Conservation (phyloP, 768 basidiomycete species). For the Exidia glandulosa region DNA sequence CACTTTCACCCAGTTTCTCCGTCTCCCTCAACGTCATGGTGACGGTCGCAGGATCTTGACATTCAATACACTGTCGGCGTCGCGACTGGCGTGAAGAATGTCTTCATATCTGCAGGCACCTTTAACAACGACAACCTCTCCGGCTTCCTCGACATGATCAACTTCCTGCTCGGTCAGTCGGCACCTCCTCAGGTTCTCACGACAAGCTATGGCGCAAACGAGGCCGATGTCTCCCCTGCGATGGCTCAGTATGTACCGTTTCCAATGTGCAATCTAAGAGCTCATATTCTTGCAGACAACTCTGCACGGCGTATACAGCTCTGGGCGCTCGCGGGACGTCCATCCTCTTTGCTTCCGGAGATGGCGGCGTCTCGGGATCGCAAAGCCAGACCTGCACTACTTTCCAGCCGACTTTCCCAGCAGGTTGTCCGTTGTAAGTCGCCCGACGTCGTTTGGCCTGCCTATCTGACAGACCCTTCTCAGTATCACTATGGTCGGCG, state of each 20-base stretch:
- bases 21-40: too few species aligned
- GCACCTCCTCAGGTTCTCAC: slow-evolving; percentile 20
- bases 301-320: slow-evolving; percentile 25
- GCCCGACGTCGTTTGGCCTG: not conserved
- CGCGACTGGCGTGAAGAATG: too few species aligned
- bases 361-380: slow-evolving; percentile 25
- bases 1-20: not conserved
- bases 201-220: slow-evolving; percentile 24
- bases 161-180: slow-evolving; percentile 13
- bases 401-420: slow-evolving; percentile 26
- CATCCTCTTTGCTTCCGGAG: slow-evolving; percentile 27
- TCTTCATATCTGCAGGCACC: too few species aligned
- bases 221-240: slow-evolving; percentile 11
- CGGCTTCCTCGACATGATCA: slow-evolving; percentile 22
- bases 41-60: too few species aligned
- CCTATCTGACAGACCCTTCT: not conserved
- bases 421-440: slow-evolving; percentile 23
- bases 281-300: slow-evolving; percentile 7
- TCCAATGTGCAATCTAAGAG: not conserved
- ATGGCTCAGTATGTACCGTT: slow-evolving; percentile 15
- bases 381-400: slow-evolving; percentile 16
- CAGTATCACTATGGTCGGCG: slow-evolving; percentile 27
- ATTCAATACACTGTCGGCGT: too few species aligned
- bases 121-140: slow-evolving; percentile 2
- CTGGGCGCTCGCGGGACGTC: slow-evolving; percentile 25